These are phyloP conservation scores for Kodamaea fungicola DNA, from an alignment of 1,139 yeast species.

Conservation along the genomic window DNA sequence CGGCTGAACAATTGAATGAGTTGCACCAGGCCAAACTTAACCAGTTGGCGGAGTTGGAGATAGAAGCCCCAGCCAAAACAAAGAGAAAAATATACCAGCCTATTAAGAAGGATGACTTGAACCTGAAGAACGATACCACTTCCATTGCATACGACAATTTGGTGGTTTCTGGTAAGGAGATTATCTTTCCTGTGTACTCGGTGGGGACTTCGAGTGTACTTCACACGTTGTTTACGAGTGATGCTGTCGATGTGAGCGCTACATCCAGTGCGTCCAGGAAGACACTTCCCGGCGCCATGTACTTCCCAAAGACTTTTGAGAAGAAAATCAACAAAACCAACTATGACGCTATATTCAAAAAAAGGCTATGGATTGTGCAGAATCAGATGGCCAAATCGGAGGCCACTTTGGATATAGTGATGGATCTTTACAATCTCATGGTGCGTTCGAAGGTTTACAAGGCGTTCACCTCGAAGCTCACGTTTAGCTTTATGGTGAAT, in stretches of 20 bases:
- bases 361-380: constrained; percentile 1
- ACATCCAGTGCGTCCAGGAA: too few species aligned
- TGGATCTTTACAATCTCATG: constrained; percentile 34
- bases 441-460: constrained; percentile 30
- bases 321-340: constrained; percentile 10
- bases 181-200: constrained; percentile 40
- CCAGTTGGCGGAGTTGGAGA: constrained; percentile 9
- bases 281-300: constrained; percentile 10
- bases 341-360: constrained; percentile 9
- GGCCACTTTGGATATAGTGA: constrained; percentile 27
- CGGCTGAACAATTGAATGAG: constrained; percentile 32
- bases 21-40: constrained; percentile 19
- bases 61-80: background rate
- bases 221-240: background rate
- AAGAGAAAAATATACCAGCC: background rate
- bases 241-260: background rate
- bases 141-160: constrained; percentile 18
- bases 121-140: too few species aligned
- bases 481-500: constrained; percentile 40
- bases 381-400: constrained; percentile 19
- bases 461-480: constrained; percentile 21
- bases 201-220: constrained; percentile 10
- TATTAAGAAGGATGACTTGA: too few species aligned
- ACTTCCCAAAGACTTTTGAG: constrained; percentile 1
- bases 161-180: constrained; percentile 16